Base-by-base conservation (phyloP, 306 rosid genomes). In the Dryas alaskensis region DNA sequence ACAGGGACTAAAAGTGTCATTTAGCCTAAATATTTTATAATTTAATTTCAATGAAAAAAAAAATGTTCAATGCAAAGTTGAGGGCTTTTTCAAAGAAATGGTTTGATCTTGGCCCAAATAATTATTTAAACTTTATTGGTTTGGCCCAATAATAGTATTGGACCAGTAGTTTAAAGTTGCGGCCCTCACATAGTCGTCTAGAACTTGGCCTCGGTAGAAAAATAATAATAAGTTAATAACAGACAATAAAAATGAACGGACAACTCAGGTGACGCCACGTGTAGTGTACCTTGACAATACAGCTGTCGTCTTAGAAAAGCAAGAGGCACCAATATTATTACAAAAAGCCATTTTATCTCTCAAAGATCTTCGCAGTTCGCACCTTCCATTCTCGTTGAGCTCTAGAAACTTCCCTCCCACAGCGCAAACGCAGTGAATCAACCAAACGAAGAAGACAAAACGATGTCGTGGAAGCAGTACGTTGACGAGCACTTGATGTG, bases 381-480 rank as follows among this genome's bases (percentile, higher is more conserved):
- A 74, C n/a, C 55, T 43, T 43, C 65, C 47, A 49, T 61, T 17
- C 10, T 19, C 49, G 5, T 9, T 14, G 49, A 37, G 12, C 69
- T 73, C 70, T 51, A 73, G 70, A 73, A 72, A 12, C 39, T 51
- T 53, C 61, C 1, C 1, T n/a, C 5, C 42, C 58, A 9, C 27
- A 1, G 4, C 37, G 12, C 4, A 17, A 1, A 68, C n/a, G 45
- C 73, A 6, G 10, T 19, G 53, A 46, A 11, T 10, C 54, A 65
- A 10, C 40, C 42, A 40, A 13, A 14, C 5, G 64, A 62, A 40
- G 54, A 19, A 17, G n/a, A 2, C 45, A 2, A 46, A 72, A 27
- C 76, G 81, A 89, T 89, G 95, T 89, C 95, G 87, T 89, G 95
- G 95, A 90, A 89, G 75, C 22, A 86, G n/a, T 89, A 89, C 51